Evolutionary conservation across 2,329 filamentous ascomycete genomes (phyloP), one percentile per base, ranked within the genome.

Genomic region (Pseudogymnoascus sp.): DNA sequence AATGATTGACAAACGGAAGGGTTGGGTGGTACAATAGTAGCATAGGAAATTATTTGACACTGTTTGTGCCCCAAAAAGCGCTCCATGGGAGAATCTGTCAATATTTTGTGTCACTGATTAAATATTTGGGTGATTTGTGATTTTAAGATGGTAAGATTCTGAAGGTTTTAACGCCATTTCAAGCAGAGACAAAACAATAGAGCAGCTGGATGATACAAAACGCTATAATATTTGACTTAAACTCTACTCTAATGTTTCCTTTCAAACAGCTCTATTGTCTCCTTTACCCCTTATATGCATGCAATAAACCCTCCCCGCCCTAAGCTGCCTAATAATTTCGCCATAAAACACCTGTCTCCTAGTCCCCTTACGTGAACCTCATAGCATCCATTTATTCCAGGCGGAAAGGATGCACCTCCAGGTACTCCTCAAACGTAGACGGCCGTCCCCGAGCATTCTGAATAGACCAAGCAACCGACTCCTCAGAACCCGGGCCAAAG

Each of bases 361-460:
- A 3, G 33, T 2, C 10, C 15, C 40, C 17, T 21, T 21, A 9
- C 17, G 9, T 19, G 9, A 8, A 10, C 11, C 23, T 2, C 23
- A 28, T n/a, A 15, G 17, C 23, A 2, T 21, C 35, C 10, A 21
- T 33, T 35, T 65, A 67, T 38, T 15, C 62, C 42, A 70, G 44
- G 13, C 63, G 17, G 26, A 67, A 44, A 65, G 68, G 69, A 68
- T 74, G 64, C 42, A 31, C 65, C 67, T 69, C 63, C 28, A 77
- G 68, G 62, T 67, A 77, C 69, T 76, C 75, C 42, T 76, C 74
- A 38, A 77, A 67, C 4, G 67, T 72, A 2, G 71, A 66, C 40
- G 74, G 62, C 64, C 65, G 71, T 0, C 73, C 74, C 15, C 71
- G 62, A 2, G 70, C 72, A 60, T 73, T 66, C 44, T 68, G 65